Conservation (phyloP, 2,329 filamentous ascomycete genomes). For the Tolypocladium pustulatum region DNA sequence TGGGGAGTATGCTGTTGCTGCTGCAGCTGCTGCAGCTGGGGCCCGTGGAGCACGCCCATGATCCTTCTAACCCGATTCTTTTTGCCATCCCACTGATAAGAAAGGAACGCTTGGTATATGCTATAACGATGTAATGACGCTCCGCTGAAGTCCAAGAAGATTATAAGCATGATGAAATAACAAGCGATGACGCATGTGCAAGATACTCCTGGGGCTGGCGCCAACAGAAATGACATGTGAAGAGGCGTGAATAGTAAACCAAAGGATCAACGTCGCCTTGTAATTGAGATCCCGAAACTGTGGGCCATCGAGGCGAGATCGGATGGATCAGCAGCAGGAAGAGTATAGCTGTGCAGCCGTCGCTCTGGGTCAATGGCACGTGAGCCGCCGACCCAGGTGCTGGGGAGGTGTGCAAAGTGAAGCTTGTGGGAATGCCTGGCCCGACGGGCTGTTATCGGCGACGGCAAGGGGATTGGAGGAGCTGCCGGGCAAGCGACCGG, state of each 20-base stretch:
- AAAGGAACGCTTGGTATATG: neutral
- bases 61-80: neutral
- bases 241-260: neutral
- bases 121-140: conserved; percentile 1
- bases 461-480: neutral
- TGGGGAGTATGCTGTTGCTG: neutral
- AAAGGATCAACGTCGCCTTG: neutral
- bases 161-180: neutral
- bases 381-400: neutral
- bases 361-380: neutral
- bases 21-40: neutral
- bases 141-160: neutral
- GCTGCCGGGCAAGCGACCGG: neutral
- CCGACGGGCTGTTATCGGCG: neutral
- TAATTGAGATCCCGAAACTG: neutral
- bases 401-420: neutral
- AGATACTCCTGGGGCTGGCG: neutral
- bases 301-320: neutral
- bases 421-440: neutral
- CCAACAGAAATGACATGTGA: neutral
- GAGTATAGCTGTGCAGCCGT: neutral
- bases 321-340: neutral
- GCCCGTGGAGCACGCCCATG: neutral
- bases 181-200: neutral
- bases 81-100: neutral